Percentiles rank a stretch among this genome's conserved stretches.
Conservation (phyloP, 352 stramenopile species). For the Pythium folliculosum region DNA sequence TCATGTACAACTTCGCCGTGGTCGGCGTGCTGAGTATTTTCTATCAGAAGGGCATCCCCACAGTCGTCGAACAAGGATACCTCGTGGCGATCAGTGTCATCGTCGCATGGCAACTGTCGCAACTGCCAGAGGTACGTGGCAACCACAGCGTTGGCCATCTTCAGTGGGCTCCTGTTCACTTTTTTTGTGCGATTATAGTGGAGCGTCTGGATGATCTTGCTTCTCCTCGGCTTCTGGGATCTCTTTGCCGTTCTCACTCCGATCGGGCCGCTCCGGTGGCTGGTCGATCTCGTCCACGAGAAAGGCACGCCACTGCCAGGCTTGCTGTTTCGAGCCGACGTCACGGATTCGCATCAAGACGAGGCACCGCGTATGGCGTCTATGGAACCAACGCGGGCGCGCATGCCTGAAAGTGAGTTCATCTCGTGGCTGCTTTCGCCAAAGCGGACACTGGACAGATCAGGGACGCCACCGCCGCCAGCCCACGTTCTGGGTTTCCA, state of each 20-base stretch:
- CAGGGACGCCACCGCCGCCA: background rate
- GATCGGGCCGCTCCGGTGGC: constrained; percentile 92
- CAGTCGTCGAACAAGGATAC: constrained; percentile 88
- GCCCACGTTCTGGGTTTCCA: constrained; percentile 26
- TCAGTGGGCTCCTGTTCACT: no score
- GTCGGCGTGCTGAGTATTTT: constrained; percentile 87
- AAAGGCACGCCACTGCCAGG: constrained; percentile 88
- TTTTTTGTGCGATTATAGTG: no score
- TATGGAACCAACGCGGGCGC: constrained; percentile 2
- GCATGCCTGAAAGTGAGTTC: constrained; percentile 4
- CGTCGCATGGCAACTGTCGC: constrained; percentile 95
- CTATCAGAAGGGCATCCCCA: constrained; percentile 82
- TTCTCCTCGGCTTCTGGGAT: constrained; percentile 96
- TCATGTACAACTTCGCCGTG: constrained; percentile 91
- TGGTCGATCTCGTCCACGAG: constrained; percentile 93
- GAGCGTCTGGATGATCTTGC: constrained; percentile 87
- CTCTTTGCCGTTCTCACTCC: constrained; percentile 96
- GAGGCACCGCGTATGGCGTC: background rate
- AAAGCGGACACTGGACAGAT: background rate
- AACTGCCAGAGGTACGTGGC: constrained; percentile 92
- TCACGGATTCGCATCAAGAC: constrained; percentile 43
- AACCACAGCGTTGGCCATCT: no score
- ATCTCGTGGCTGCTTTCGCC: constrained; percentile 29
- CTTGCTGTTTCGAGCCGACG: constrained; percentile 93
- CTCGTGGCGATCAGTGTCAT: constrained; percentile 93